Evolutionary conservation across 2,329 filamentous ascomycete genomes (phyloP), one percentile per base, ranked within the genome.

Genomic region (Aspergillus viridinutans): DNA sequence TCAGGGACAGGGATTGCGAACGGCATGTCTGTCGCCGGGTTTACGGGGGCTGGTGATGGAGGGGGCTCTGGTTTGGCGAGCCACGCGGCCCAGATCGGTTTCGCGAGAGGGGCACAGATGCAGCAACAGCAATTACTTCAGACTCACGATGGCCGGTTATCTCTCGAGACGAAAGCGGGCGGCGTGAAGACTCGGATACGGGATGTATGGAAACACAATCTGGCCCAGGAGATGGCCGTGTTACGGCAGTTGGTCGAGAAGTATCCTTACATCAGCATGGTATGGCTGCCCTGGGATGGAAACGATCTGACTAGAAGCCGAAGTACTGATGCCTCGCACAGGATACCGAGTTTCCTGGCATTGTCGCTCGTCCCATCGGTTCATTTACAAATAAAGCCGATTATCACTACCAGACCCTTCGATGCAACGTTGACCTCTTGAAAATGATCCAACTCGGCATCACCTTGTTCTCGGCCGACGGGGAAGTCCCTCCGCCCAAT

Each of bases 331-430:
- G 4, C 26, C 9, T 12, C 8, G 5, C 57, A 52, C 71, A 96
- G 92, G 94, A 99, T 72, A 97, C 94, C 25, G 93, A 97, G 72
- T 99, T 99, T 67, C 94, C 94, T n/a, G 94, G 94, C 56, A 92
- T 99, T 53, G 93, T 99, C 53, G 91, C 93, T 26, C 85, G 94
- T 64, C 94, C 94, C 1, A 97, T 99, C 82, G 94, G 94, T 50
- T 86, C 89, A 55, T 99, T 99, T 74, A 86, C 89, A 58, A 94
- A 90, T 58, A 97, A 97, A 78, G 94, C 92, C 63, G 93, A 97
- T 68, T 99, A 99, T 72, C 94, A 99, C 73, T 99, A 99, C 77
- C 94, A 99, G 80, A 97, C 93, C 59, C 82, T 99, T 49, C 90
- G 94, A 60, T 95, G 92, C 67, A 99, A 99, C 72, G 94, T 99